phyloP scores from a whole-genome alignment of 2,329 filamentous ascomycete species.

The Metarhizium sp. region DNA sequence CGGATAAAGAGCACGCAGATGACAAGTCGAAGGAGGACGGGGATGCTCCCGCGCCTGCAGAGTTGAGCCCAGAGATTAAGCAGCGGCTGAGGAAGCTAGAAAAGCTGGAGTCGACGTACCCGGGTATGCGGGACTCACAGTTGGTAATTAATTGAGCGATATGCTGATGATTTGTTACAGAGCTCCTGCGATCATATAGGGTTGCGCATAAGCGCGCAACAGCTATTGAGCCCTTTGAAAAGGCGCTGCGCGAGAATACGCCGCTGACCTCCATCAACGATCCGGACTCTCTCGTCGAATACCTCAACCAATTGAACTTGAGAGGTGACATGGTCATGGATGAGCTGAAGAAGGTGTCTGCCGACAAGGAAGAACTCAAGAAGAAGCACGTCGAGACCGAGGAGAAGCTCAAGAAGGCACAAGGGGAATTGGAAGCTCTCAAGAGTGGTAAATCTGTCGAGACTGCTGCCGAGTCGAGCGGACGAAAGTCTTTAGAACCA shows the following conservation, averaged over 20 bases:
- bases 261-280: conserved; percentile 84
- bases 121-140: conserved; percentile 43
- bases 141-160: conserved; percentile 1
- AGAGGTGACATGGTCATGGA: conserved; percentile 91
- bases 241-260: conserved; percentile 82
- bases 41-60: conserved; percentile 20
- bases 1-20: conserved; percentile 12
- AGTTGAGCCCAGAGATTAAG: conserved; percentile 65
- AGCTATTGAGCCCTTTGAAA: conserved; percentile 88
- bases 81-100: conserved; percentile 77
- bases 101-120: conserved; percentile 79
- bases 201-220: conserved; percentile 80
- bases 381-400: conserved; percentile 64
- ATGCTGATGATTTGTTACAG: conserved; percentile 30
- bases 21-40: conserved; percentile 8
- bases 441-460: conserved; percentile 24
- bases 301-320: conserved; percentile 75
- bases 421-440: conserved; percentile 51
- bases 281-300: conserved; percentile 76
- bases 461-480: conserved; percentile 21
- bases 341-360: conserved; percentile 78
- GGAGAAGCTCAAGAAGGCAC: conserved; percentile 49
- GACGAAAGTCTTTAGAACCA: conserved; percentile 18
- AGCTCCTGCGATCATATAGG: conserved; percentile 83
- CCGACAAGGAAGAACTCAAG: conserved; percentile 71